Evolutionary conservation across 1,284 basidiomycete species (phyloP).

Genomic region (Sanghuangporus weigelae): DNA sequence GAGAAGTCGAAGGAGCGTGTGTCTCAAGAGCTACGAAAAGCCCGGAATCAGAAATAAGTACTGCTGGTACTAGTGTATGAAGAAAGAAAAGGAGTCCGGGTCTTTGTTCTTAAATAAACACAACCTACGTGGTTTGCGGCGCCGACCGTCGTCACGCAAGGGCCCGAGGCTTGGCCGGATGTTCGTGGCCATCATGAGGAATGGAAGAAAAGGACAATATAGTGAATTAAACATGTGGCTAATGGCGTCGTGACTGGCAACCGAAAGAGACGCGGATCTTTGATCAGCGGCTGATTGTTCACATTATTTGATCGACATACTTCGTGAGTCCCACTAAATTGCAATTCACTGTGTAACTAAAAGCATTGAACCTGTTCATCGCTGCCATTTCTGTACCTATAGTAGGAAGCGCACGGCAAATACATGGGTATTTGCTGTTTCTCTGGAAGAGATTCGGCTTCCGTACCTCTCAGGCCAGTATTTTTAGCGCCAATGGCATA

Average conservation of each 20-base stretch:
- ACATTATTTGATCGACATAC: too few relatives aligned
- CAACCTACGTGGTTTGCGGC: background rate
- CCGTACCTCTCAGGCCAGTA: background rate
- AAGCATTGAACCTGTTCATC: too few relatives aligned
- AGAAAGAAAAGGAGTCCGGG: background rate
- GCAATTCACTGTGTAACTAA: too few relatives aligned
- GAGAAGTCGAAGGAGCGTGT: background rate
- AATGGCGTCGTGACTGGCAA: background rate
- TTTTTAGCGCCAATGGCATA: background rate
- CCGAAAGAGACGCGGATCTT: too few relatives aligned
- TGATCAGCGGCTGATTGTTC: too few relatives aligned
- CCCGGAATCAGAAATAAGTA: background rate
- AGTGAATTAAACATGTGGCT: background rate
- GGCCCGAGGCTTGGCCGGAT: background rate
- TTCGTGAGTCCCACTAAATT: too few relatives aligned
- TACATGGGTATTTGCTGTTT: background rate
- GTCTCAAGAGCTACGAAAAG: background rate
- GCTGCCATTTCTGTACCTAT: background rate
- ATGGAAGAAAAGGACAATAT: background rate
- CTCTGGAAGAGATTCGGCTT: conserved; percentile 5
- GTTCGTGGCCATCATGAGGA: background rate
- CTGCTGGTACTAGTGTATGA: background rate
- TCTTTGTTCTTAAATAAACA: background rate
- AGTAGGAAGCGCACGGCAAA: background rate
- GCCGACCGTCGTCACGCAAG: background rate